Evolutionary conservation across 805 yeast genomes (phyloP).

Genomic region (Maudiozyma serrabonitensis): DNA sequence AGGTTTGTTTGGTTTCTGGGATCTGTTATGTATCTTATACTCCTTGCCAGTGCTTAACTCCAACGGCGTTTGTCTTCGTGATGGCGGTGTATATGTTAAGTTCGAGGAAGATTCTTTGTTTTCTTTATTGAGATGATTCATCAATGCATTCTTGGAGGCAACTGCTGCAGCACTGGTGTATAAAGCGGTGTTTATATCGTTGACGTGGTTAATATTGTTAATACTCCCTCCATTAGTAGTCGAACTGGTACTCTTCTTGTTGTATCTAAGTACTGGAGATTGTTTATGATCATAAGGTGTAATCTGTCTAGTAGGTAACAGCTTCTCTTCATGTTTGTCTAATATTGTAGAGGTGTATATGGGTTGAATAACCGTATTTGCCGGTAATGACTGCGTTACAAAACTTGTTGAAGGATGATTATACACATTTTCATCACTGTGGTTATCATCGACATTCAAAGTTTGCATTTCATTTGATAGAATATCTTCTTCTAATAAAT

Average conservation of each 20-base stretch:
- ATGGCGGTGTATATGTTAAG: background rate
- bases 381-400: background rate
- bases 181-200: background rate
- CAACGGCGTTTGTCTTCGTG: background rate
- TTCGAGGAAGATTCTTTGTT: background rate
- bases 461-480: slow-evolving; percentile 6
- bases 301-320: no score
- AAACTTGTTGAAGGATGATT: slow-evolving; percentile 4
- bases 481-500: slow-evolving; percentile 34
- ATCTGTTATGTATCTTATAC: background rate
- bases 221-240: background rate
- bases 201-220: background rate
- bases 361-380: no score
- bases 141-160: background rate
- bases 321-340: no score
- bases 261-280: background rate
- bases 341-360: no score
- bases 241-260: background rate
- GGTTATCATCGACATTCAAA: slow-evolving; percentile 3
- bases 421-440: background rate
- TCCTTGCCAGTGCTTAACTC: background rate
- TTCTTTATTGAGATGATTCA: background rate
- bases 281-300: background rate
- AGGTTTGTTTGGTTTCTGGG: background rate
- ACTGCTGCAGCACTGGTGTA: background rate